Evolutionary conservation across 805 yeast species (phyloP).

Genomic region (Hanseniaspora clermontiae): DNA sequence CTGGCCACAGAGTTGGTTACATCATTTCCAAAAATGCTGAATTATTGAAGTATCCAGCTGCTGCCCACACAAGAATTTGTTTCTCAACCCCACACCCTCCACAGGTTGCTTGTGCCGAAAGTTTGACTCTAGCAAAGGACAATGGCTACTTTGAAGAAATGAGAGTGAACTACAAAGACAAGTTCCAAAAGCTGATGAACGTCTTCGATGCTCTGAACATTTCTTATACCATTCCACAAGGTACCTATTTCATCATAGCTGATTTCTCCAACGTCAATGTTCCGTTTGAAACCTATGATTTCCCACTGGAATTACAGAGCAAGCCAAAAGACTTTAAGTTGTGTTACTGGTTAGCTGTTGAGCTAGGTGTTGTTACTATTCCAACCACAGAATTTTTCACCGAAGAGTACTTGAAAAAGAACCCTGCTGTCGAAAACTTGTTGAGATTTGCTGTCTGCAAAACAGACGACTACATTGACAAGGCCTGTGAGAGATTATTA

Average conservation of each 20-base stretch:
- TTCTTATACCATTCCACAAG: conserved; percentile 84
- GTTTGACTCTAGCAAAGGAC: conserved; percentile 48
- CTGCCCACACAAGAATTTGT: conserved; percentile 91
- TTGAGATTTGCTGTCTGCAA: conserved; percentile 94
- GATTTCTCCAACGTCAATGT: conserved; percentile 72
- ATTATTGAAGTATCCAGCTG: conserved; percentile 62
- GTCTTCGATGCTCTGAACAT: conserved; percentile 78
- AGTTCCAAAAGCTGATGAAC: conserved; percentile 58
- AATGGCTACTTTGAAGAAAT: conserved; percentile 60
- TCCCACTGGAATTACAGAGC: conserved; percentile 53
- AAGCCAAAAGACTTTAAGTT: conserved; percentile 77
- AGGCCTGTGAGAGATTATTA: conserved; percentile 66
- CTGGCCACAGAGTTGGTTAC: conserved; percentile 99
- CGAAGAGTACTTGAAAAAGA: conserved; percentile 65
- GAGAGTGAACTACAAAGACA: conserved; percentile 52
- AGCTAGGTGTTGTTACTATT: conserved; percentile 87
- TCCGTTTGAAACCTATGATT: conserved; percentile 51
- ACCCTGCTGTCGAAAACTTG: conserved; percentile 69
- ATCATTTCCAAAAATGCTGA: conserved; percentile 68
- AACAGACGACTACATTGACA: conserved; percentile 65
- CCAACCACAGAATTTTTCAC: conserved; percentile 56
- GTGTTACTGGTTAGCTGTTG: conserved; percentile 87
- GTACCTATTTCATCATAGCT: conserved; percentile 85
- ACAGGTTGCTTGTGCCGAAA: conserved; percentile 82
- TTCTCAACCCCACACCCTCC: conserved; percentile 83